These are phyloP conservation scores for Pontederia paniculata DNA, from an alignment of 176 grass and related monocot genomes.

Conservation along the genomic window DNA sequence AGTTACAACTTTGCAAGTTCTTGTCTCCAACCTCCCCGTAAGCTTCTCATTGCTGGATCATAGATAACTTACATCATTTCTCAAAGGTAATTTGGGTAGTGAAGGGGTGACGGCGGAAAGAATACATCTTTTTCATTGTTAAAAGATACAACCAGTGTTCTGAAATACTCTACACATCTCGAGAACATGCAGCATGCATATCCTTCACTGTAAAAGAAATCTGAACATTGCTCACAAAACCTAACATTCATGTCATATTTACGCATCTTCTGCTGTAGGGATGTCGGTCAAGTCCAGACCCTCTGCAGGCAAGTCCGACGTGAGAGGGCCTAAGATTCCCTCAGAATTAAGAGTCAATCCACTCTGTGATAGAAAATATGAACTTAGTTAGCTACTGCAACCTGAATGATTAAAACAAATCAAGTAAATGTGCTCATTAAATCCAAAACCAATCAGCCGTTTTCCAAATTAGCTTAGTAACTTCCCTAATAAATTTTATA, in stretches of 20 bases:
- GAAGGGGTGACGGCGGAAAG: no score
- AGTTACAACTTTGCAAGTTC: no score
- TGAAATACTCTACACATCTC: no score
- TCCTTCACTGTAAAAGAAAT: neutral
- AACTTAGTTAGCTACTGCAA: constrained; percentile 8
- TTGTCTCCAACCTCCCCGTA: no score
- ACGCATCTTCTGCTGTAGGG: constrained; percentile 1
- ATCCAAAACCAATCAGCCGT: constrained; percentile 3
- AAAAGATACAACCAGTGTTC: no score
- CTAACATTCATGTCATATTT: neutral
- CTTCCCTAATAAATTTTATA: no score
- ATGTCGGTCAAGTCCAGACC: constrained; percentile 22
- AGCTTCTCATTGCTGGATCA: no score
- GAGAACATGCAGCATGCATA: neutral
- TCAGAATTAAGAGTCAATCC: constrained; percentile 82
- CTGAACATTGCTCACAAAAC: neutral
- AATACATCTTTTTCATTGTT: no score
- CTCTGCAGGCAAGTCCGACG: constrained; percentile 39
- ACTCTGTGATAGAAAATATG: constrained; percentile 43
- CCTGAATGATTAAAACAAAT: neutral
- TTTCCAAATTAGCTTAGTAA: neutral
- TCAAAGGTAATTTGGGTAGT: no score
- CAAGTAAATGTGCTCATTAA: neutral
- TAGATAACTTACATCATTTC: no score
- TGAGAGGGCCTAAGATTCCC: constrained; percentile 71